Evolutionary conservation across 192 early-diverging fungal genomes (phyloP), one percentile per base, ranked within the genome.

Genomic region (Backusella parvicylindrica): DNA sequence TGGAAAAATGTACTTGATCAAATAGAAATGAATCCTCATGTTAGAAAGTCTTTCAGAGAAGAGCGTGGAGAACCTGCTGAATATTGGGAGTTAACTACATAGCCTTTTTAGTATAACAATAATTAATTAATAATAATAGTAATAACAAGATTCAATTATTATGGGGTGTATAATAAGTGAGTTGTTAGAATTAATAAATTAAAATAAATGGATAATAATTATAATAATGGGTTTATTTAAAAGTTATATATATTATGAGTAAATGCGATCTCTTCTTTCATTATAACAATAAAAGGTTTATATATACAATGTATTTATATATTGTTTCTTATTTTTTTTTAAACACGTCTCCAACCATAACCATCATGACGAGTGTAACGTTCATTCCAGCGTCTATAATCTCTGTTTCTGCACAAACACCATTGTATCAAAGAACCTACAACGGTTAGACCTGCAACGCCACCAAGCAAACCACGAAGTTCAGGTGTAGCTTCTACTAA

Each of bases 371-470:
- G 66, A 41, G 23, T 15, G 18, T 78, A 76, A 18, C 73, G 67
- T 60, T 60, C 23, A 13, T 28, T 43, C 68, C 68, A 70, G 38
- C 13, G 21, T 18, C 16, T 70, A 43, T 70, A 18, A 3, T 70
- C 68, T 26, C 68, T 40, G 49, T 74, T 74, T 64, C 82, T 87
- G 50, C 82, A 84, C 9, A 75, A 86, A 64, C 76, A 75, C 83
- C 86, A 94, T 81, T 95, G 94, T 26, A 89, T 84, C 36, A 86
- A n/a, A 43, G 84, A 79, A 37, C 92, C 94, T n/a, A 94, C 76
- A 35, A 90, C 16, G 5, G 90, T 87, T n/a, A 93, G 72, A 23
- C 86, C 79, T 23, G 91, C 79, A 74, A 88, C 84, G 35, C 90
- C 90, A 6, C 81, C 93, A 64, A 96, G 82, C 91, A 94, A 91